Evolutionary conservation across 495 filamentous ascomycete genomes (phyloP).

Genomic region (Penicillium goetzii): DNA sequence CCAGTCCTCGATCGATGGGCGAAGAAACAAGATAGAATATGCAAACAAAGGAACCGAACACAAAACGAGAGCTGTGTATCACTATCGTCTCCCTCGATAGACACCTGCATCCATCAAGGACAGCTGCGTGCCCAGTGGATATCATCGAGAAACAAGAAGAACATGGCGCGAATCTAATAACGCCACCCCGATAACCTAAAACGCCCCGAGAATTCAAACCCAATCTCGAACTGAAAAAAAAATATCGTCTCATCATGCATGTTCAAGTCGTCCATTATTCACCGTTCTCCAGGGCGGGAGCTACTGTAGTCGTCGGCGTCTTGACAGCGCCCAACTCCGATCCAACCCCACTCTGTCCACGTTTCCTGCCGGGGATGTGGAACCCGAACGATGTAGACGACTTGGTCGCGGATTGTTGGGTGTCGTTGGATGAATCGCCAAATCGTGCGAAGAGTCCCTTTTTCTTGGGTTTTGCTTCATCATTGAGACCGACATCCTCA

Average conservation of each 20-base stretch:
- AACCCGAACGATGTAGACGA: conserved; percentile 57
- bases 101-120: neutral
- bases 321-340: conserved; percentile 68
- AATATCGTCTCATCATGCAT: conserved; percentile 17
- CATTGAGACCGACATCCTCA: conserved; percentile 88
- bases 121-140: neutral
- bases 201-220: conserved; percentile 18
- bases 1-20: conserved; percentile 11
- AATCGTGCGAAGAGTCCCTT: conserved; percentile 85
- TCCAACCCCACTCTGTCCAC: conserved; percentile 72
- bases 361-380: conserved; percentile 71
- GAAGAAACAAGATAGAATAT: conserved; percentile 16
- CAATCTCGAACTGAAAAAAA: neutral
- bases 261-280: conserved; percentile 18
- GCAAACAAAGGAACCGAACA: conserved; percentile 9
- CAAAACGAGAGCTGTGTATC: neutral
- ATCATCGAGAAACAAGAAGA: neutral
- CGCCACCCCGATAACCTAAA: conserved; percentile 12
- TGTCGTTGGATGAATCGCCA: conserved; percentile 58
- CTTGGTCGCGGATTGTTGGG: conserved; percentile 50
- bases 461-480: conserved; percentile 76
- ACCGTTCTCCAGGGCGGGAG: conserved; percentile 34
- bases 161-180: conserved; percentile 2
- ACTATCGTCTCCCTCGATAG: conserved; percentile 7
- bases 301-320: conserved; percentile 23